A percentile compares a stretch with the other conserved stretches of the same genome.
These are phyloP conservation scores for Candida insectalens DNA, from an alignment of 805 yeast genomes.

Conservation along the genomic window DNA sequence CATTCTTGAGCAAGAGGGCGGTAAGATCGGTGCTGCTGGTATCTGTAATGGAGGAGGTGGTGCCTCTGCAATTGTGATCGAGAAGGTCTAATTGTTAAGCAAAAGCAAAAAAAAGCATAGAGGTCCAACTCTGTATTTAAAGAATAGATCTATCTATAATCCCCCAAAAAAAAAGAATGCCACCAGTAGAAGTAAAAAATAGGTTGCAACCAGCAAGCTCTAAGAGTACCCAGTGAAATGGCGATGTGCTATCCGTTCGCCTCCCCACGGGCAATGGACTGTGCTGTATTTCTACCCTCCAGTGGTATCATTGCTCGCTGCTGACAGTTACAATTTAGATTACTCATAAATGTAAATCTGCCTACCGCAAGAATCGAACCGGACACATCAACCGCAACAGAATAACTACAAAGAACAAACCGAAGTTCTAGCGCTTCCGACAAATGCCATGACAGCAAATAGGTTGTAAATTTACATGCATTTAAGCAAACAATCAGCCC, in stretches of 20 bases:
- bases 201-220: slow-evolving; percentile 15
- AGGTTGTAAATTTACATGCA: no score
- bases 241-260: slow-evolving; percentile 30
- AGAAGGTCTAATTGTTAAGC: slow-evolving; percentile 34
- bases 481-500: no score
- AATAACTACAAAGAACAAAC: slow-evolving; percentile 8
- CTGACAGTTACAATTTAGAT: slow-evolving; percentile 20
- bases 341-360: slow-evolving; percentile 21
- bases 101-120: not conserved
- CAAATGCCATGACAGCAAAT: slow-evolving; percentile 26
- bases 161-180: not conserved
- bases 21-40: slow-evolving; percentile 89
- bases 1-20: slow-evolving; percentile 75
- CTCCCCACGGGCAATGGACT: slow-evolving; percentile 31
- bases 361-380: slow-evolving; percentile 33
- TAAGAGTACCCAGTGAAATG: slow-evolving; percentile 14
- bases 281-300: slow-evolving; percentile 38
- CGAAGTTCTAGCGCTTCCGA: slow-evolving; percentile 21
- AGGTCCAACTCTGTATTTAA: no score
- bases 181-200: no score
- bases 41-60: slow-evolving; percentile 99
- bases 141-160: not conserved
- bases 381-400: slow-evolving; percentile 29
- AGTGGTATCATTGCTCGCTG: slow-evolving; percentile 26
- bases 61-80: slow-evolving; percentile 87